Base-by-base conservation (phyloP, 108 stramenopile species). In the Conticribra guillardii region DNA sequence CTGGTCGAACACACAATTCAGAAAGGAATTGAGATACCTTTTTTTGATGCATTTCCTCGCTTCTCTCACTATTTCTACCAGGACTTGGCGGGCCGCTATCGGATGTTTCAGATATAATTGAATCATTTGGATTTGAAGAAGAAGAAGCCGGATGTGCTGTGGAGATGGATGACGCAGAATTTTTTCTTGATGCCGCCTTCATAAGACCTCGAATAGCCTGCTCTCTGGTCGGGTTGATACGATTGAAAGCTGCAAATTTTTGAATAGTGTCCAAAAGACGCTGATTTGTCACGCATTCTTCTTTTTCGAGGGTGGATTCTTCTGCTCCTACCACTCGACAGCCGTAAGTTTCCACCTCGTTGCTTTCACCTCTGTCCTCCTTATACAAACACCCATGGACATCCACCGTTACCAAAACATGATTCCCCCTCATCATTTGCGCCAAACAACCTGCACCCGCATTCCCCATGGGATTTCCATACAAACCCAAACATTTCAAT, bases 161-260 rank as follows among this genome's bases (percentile, higher is more conserved):
- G n/a, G n/a, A n/a, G n/a, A n/a, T n/a, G n/a, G n/a, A n/a, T 23
- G 53, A 18, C 18, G 52, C 37, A 28, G 30, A 26, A n/a, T 55
- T 45, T 16, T 31, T 32, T 44, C 26, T 67, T 17, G 26, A 34
- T 3, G 27, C 41, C 14, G 52, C 1, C 54, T 52, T 23, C 54
- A 56, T 60, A 14, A 79, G 48, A 58, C 77, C 77, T 19, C 69
- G 64, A 29, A 79, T 79, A 15, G 63, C 52, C 54, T 79, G 69
- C 32, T 79, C 69, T 60, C 77, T 66, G 11, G 77, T 79, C 7
- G 77, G 77, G 31, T 79, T 65, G 37, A 79, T 71, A 41, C 69
- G 69, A 37, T 79, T 79, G 45, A 79, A 79, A 16, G 77, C 64
- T 24, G 64, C 27, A 71, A 66, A 79, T n/a, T 68, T 79, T 29